Conservation (phyloP, 768 basidiomycete species). For the Mycena epipterygia region DNA sequence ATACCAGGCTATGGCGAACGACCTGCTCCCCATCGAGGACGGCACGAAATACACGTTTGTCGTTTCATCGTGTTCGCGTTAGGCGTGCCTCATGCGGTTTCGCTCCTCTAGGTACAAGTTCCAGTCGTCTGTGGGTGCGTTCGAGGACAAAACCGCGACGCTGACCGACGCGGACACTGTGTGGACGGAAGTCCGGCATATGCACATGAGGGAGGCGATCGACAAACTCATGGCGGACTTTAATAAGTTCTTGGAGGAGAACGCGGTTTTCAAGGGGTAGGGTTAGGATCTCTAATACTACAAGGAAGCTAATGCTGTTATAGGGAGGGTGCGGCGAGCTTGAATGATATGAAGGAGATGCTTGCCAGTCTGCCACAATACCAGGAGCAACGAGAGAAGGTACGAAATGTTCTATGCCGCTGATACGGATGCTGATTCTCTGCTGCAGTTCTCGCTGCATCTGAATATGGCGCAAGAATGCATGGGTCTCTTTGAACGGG, state of each 20-base stretch:
- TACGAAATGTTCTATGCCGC: constrained; percentile 36
- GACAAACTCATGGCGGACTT: constrained; percentile 98
- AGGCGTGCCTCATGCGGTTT: neutral
- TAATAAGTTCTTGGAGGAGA: constrained; percentile 93
- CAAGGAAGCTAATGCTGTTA: constrained; percentile 16
- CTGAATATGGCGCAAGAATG: constrained; percentile 98
- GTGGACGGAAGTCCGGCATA: constrained; percentile 94
- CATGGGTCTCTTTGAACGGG: constrained; percentile 92
- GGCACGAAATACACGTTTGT: constrained; percentile 90
- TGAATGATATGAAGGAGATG: constrained; percentile 99
- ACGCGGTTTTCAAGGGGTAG: constrained; percentile 94
- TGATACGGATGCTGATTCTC: neutral
- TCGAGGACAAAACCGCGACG: constrained; percentile 89
- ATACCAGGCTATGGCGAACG: constrained; percentile 99
- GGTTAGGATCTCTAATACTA: constrained; percentile 34
- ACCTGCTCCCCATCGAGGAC: constrained; percentile 89
- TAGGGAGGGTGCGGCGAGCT: constrained; percentile 84
- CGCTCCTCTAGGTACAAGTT: constrained; percentile 85
- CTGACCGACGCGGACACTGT: constrained; percentile 91
- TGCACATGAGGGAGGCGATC: constrained; percentile 99
- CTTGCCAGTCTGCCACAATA: constrained; percentile 94
- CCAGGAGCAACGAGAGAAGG: constrained; percentile 96
- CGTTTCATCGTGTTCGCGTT: constrained; percentile 22
- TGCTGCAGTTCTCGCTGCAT: constrained; percentile 89
- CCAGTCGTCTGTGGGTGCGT: constrained; percentile 86